Conservation (phyloP, 768 basidiomycete species). For the Leucocoprinus leucothites region DNA sequence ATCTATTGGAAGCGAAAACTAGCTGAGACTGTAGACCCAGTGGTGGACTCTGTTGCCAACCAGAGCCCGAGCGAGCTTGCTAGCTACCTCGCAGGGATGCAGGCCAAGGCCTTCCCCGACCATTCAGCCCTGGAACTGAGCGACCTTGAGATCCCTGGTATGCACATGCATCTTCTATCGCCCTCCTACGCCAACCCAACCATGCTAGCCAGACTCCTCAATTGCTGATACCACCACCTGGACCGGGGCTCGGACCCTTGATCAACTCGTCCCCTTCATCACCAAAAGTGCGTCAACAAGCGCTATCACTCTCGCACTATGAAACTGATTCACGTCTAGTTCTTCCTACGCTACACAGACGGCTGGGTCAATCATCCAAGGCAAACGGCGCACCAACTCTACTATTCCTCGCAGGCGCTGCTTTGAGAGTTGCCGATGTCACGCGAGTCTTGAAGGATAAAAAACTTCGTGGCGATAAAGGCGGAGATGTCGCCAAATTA, state of each 20-base stretch:
- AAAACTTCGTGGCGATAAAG: constrained; percentile 72
- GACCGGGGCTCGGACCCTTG: constrained; percentile 68
- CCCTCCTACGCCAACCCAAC: constrained; percentile 5
- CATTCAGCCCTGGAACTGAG: constrained; percentile 76
- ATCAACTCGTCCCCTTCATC: constrained; percentile 74
- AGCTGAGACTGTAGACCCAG: constrained; percentile 36
- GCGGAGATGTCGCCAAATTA: constrained; percentile 90
- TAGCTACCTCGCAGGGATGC: constrained; percentile 62
- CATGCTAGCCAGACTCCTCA: constrained; percentile 55
- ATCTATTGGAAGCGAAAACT: constrained; percentile 59
- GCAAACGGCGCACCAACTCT: constrained; percentile 82
- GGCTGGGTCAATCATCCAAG: constrained; percentile 75
- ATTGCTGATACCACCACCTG: constrained; percentile 77
- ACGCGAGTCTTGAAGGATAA: constrained; percentile 70
- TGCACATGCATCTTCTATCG: constrained; percentile 20
- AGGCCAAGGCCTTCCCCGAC: constrained; percentile 65
- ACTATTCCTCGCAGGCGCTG: constrained; percentile 83
- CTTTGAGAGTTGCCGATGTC: constrained; percentile 87
- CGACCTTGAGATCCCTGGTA: constrained; percentile 78
- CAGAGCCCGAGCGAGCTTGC: constrained; percentile 57
- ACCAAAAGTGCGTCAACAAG: constrained; percentile 52
- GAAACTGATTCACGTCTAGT: constrained; percentile 35
- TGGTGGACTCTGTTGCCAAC: constrained; percentile 47
- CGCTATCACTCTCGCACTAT: background rate
- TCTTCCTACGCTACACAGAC: constrained; percentile 62